Conservation (phyloP, 2,329 filamentous ascomycete species). For the Cyphellophora europaea region DNA sequence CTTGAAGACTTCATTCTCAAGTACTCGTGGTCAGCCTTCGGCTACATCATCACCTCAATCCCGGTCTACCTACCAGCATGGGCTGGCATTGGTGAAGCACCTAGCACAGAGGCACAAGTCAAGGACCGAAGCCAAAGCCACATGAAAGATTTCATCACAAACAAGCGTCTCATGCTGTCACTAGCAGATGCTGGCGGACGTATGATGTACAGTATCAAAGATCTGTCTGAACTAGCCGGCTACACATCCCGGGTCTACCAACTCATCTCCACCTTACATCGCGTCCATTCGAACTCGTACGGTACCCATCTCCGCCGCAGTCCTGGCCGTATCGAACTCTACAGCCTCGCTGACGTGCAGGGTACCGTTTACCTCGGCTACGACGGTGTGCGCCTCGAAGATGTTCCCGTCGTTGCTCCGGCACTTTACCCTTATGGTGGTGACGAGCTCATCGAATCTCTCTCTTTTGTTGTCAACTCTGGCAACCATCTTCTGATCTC, state of each 20-base stretch:
- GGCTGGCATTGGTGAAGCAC: conserved; percentile 64
- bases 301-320: conserved; percentile 40
- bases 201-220: conserved; percentile 99
- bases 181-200: conserved; percentile 90
- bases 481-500: conserved; percentile 93
- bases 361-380: conserved; percentile 92
- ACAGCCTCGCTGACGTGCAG: conserved; percentile 82
- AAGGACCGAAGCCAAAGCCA: conserved; percentile 63
- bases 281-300: conserved; percentile 87
- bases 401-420: conserved; percentile 87
- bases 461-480: conserved; percentile 80
- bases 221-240: conserved; percentile 87
- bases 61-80: conserved; percentile 91
- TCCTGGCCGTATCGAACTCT: conserved; percentile 61
- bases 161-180: conserved; percentile 96
- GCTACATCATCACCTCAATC: conserved; percentile 84
- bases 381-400: conserved; percentile 84
- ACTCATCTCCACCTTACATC: conserved; percentile 85
- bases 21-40: conserved; percentile 97
- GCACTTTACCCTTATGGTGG: conserved; percentile 81
- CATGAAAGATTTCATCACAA: conserved; percentile 99
- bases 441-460: conserved; percentile 78
- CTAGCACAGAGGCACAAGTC: conserved; percentile 5
- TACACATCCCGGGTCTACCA: conserved; percentile 96
- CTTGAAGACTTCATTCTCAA: conserved; percentile 97